Conservation (phyloP, 495 filamentous ascomycete genomes). For the Articulospora tetracladia region DNA sequence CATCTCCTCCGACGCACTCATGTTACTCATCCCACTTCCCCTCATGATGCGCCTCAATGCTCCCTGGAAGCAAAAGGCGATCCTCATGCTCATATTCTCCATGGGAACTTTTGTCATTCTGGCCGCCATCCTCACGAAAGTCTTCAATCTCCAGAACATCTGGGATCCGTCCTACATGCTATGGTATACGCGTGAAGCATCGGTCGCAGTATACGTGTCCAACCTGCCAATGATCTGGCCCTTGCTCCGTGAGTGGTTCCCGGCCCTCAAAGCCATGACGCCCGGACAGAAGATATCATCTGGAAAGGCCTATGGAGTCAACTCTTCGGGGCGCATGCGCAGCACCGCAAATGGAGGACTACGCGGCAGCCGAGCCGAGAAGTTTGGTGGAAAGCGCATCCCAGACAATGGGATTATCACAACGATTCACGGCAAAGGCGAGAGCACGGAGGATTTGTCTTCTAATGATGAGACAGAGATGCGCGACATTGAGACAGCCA, state of each 20-base stretch:
- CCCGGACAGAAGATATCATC: constrained; percentile 6
- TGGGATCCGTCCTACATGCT: constrained; percentile 41
- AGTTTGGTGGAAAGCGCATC: constrained; percentile 7
- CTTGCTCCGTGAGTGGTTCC: constrained; percentile 28
- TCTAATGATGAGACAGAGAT: constrained; percentile 4
- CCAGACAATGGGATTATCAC: constrained; percentile 3
- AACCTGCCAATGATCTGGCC: constrained; percentile 47
- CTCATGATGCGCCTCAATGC: constrained; percentile 34
- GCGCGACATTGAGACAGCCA: background rate
- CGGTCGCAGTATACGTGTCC: constrained; percentile 41
- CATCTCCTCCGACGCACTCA: constrained; percentile 43
- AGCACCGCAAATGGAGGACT: background rate
- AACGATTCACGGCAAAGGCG: constrained; percentile 12
- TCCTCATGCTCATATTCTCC: constrained; percentile 39
- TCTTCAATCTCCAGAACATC: constrained; percentile 39
- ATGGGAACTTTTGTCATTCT: constrained; percentile 44
- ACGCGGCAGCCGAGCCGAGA: background rate
- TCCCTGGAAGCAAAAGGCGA: constrained; percentile 35
- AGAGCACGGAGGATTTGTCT: constrained; percentile 15
- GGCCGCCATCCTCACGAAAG: constrained; percentile 41
- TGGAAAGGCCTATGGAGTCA: background rate
- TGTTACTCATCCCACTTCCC: constrained; percentile 42
- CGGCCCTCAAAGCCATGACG: constrained; percentile 3
- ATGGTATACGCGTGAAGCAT: constrained; percentile 47
- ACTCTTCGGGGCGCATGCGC: background rate